Percentiles rank a stretch among this genome's conserved stretches.
Evolutionary conservation across 2,329 filamentous ascomycete genomes (phyloP).

Genomic region (Thielaviopsis ethacetica): DNA sequence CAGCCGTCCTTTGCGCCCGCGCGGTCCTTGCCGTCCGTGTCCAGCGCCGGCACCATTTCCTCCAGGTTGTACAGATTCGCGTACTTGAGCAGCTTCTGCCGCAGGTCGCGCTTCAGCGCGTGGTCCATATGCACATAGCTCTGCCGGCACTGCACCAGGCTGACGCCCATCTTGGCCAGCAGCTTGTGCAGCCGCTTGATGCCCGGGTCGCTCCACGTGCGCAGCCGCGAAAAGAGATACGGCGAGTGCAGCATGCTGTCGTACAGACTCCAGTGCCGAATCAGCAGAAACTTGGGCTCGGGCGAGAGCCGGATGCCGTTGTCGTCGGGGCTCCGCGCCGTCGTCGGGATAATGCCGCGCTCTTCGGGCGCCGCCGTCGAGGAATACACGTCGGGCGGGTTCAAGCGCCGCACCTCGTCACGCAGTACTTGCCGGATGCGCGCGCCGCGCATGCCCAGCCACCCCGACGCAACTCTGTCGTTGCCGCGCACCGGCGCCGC

Average conservation of each 20-base stretch:
- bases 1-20: constrained; percentile 73
- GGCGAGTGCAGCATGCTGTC: constrained; percentile 97
- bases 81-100: constrained; percentile 76
- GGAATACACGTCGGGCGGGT: constrained; percentile 53
- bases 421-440: constrained; percentile 72
- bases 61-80: constrained; percentile 87
- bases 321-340: constrained; percentile 76
- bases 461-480: constrained; percentile 47
- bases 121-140: constrained; percentile 98
- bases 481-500: constrained; percentile 41
- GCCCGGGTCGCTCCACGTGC: constrained; percentile 86
- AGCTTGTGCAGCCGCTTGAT: constrained; percentile 83
- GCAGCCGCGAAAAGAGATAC: constrained; percentile 78
- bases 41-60: constrained; percentile 70
- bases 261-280: constrained; percentile 93
- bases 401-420: constrained; percentile 86
- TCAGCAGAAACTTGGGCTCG: constrained; percentile 81
- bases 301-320: constrained; percentile 83
- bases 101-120: constrained; percentile 76
- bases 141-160: constrained; percentile 82
- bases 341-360: constrained; percentile 74
- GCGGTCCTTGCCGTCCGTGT: constrained; percentile 52
- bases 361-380: constrained; percentile 36
- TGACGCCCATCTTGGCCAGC: constrained; percentile 95
- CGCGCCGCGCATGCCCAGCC: constrained; percentile 68